Conservation (phyloP, 192 early-diverging fungal genomes). For the Entophlyctis luteolus region DNA sequence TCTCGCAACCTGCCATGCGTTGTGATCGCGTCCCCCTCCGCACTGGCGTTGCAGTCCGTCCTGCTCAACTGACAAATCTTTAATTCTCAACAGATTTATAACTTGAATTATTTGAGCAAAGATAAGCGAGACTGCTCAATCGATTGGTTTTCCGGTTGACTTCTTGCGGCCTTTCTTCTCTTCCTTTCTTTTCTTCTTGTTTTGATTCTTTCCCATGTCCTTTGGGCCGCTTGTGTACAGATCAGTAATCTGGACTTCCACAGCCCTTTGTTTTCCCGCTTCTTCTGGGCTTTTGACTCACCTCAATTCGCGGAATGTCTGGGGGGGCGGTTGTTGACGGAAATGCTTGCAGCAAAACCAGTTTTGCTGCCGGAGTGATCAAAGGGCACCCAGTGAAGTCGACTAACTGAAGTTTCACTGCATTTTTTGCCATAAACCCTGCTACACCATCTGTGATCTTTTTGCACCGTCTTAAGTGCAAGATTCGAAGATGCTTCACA, state of each 20-base stretch:
- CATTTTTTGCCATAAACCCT: slow-evolving; percentile 27
- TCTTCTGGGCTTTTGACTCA: slow-evolving; percentile 14
- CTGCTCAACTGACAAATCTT: too few relatives aligned
- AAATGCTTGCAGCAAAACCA: slow-evolving; percentile 7
- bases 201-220: slow-evolving; percentile 15
- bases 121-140: too few relatives aligned
- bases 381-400: slow-evolving; percentile 39
- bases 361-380: slow-evolving; percentile 21
- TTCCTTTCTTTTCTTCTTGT: slow-evolving; percentile 22
- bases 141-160: too few relatives aligned
- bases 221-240: slow-evolving; percentile 34
- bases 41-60: too few relatives aligned
- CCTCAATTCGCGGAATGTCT: slow-evolving; percentile 13
- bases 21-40: too few relatives aligned
- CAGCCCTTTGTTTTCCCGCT: slow-evolving; percentile 22
- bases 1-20: too few relatives aligned
- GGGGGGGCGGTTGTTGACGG: background rate
- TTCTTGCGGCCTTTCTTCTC: slow-evolving; percentile 13
- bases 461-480: slow-evolving; percentile 36
- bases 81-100: too few relatives aligned
- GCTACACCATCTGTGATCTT: slow-evolving; percentile 44
- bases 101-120: too few relatives aligned
- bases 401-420: slow-evolving; percentile 14
- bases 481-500: slow-evolving; percentile 24
- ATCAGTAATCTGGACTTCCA: slow-evolving; percentile 29